Percentiles rank a stretch among this genome's conserved stretches.
Evolutionary conservation across 306 rosid species (phyloP).

Genomic region (Boehmeria nivea): DNA sequence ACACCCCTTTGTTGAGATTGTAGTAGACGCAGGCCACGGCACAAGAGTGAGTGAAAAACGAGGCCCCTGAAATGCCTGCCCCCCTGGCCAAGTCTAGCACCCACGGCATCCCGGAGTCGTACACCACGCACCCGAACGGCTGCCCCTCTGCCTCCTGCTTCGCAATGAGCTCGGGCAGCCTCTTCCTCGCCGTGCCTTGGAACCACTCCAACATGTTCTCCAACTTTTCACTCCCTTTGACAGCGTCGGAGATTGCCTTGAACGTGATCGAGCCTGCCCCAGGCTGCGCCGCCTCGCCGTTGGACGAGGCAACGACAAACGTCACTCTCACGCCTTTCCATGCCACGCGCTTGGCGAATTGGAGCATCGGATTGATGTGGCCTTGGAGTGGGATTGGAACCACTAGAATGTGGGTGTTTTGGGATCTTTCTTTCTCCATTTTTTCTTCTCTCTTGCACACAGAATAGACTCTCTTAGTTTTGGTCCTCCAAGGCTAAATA

Average conservation of each 20-base stretch:
- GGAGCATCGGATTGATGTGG: conserved; percentile 31
- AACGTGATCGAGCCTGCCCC: background rate
- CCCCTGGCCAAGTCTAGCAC: conserved; percentile 16
- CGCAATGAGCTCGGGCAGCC: conserved; percentile 2
- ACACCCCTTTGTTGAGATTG: background rate
- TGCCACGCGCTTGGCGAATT: conserved; percentile 24
- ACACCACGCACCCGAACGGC: conserved; percentile 24
- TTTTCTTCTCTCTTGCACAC: background rate
- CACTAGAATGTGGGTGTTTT: conserved; percentile 8
- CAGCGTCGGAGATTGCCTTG: conserved; percentile 5
- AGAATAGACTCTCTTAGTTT: too few species aligned
- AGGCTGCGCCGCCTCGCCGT: background rate
- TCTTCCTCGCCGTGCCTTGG: background rate
- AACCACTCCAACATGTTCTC: background rate
- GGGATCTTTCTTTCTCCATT: conserved; percentile 17
- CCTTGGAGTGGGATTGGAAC: conserved; percentile 22
- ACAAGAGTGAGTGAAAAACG: conserved; percentile 30
- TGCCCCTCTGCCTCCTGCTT: background rate
- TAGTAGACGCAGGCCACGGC: conserved; percentile 23
- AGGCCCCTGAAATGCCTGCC: conserved; percentile 12
- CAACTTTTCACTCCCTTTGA: background rate
- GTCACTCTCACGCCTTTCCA: conserved; percentile 13
- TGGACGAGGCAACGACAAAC: conserved; percentile 2
- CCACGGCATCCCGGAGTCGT: conserved; percentile 25
- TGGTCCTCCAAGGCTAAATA: too few species aligned